These are phyloP conservation scores for Sphaerobolus stellatus DNA, from an alignment of 1,284 basidiomycete species.

Conservation along the genomic window DNA sequence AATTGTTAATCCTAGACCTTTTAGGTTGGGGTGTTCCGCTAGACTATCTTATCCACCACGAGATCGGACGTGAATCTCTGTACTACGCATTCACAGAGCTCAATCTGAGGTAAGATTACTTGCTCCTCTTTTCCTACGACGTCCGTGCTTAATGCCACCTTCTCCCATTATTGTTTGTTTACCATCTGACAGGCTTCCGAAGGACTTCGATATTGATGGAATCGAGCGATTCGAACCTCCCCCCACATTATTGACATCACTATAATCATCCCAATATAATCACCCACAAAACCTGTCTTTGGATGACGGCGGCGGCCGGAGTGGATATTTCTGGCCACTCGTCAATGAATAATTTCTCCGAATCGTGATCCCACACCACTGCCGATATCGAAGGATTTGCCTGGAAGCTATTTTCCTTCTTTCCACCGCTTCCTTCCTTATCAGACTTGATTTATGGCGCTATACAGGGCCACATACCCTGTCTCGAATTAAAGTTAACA, in stretches of 20 bases:
- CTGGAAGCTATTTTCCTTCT: no score
- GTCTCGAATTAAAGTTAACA: no score
- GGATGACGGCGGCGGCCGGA: no score
- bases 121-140: neutral
- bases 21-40: slow-evolving; percentile 77
- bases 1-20: slow-evolving; percentile 71
- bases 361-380: no score
- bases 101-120: slow-evolving; percentile 46
- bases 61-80: slow-evolving; percentile 63
- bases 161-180: neutral
- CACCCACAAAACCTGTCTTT: no score
- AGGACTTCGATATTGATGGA: slow-evolving; percentile 1
- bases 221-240: slow-evolving; percentile 6
- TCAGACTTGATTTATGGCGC: no score
- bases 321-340: no score
- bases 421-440: no score
- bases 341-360: no score
- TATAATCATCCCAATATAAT: neutral
- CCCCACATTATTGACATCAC: neutral
- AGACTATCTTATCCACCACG: slow-evolving; percentile 65
- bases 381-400: no score
- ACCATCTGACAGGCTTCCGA: neutral
- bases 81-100: slow-evolving; percentile 75
- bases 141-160: neutral
- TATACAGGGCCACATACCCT: no score